Conservation (phyloP, 768 basidiomycete genomes). For the Holtermannia corniformis region DNA sequence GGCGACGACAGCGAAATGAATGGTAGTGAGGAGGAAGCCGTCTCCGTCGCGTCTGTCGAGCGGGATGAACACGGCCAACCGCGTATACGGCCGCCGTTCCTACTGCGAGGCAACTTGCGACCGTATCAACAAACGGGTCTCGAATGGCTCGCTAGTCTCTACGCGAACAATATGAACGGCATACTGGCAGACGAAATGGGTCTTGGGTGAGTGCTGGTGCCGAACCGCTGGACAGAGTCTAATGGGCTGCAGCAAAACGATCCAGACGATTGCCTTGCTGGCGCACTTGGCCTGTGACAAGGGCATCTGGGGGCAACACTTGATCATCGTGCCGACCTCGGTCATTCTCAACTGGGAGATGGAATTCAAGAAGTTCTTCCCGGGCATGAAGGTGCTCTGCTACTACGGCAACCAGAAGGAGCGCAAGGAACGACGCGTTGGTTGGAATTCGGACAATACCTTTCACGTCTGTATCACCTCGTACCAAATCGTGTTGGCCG, state of each 20-base stretch:
- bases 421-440: conserved; percentile 76
- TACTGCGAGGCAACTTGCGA: conserved; percentile 44
- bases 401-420: conserved; percentile 59
- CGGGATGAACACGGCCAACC: conserved; percentile 8
- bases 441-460: conserved; percentile 78
- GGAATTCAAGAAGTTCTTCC: conserved; percentile 45
- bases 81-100: conserved; percentile 40
- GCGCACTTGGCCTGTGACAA: conserved; percentile 43
- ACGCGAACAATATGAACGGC: conserved; percentile 44
- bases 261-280: conserved; percentile 43
- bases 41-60: not conserved
- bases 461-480: conserved; percentile 95
- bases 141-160: conserved; percentile 46
- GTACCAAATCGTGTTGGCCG: conserved; percentile 82
- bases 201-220: conserved; percentile 62
- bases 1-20: conserved; percentile 10
- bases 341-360: conserved; percentile 45
- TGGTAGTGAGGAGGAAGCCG: conserved; percentile 1
- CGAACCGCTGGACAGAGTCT: conserved; percentile 12
- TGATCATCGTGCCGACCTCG: conserved; percentile 44
- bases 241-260: conserved; percentile 43
- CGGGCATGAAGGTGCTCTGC: conserved; percentile 42
- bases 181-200: conserved; percentile 83
- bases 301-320: conserved; percentile 43
- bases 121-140: conserved; percentile 47